A percentile compares a stretch with the other conserved stretches of the same genome.
Evolutionary conservation across 805 yeast species (phyloP).

Genomic region (Candida chauliodis): DNA sequence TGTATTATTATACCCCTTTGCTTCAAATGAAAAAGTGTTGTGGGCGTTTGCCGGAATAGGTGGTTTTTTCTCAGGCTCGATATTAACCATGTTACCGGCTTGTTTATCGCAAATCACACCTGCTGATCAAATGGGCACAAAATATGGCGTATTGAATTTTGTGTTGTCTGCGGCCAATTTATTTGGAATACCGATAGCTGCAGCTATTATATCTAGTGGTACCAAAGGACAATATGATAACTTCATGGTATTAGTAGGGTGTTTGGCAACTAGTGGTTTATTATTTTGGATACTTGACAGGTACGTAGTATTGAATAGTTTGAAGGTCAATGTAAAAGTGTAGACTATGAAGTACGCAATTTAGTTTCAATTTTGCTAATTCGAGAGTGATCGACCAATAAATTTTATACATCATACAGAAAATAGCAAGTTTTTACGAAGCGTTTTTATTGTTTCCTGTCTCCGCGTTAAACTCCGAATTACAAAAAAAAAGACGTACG

Average conservation of each 20-base stretch:
- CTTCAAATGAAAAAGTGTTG: conserved; percentile 19
- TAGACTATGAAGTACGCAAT: no score
- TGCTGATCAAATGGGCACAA: conserved; percentile 33
- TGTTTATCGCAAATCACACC: conserved; percentile 60
- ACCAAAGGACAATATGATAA: conserved; percentile 22
- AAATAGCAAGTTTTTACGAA: no score
- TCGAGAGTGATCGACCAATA: no score
- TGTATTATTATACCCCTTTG: conserved; percentile 34
- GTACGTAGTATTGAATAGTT: conserved; percentile 17
- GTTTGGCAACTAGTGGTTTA: conserved; percentile 24
- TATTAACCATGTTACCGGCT: conserved; percentile 34
- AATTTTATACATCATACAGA: no score
- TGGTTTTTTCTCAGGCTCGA: conserved; percentile 33
- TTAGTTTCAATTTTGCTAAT: no score
- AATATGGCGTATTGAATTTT: conserved; percentile 32
- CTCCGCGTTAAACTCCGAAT: no score
- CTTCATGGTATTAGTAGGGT: conserved; percentile 31
- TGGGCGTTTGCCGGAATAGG: conserved; percentile 32
- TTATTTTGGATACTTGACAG: conserved; percentile 25
- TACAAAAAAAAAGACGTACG: no score
- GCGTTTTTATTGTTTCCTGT: no score
- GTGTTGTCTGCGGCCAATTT: conserved; percentile 29
- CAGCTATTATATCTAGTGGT: conserved; percentile 27
- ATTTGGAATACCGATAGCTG: conserved; percentile 33
- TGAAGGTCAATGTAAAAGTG: conserved; percentile 19